Base-by-base conservation (phyloP, 345 rosid genomes). In the Lepidium sativum region DNA sequence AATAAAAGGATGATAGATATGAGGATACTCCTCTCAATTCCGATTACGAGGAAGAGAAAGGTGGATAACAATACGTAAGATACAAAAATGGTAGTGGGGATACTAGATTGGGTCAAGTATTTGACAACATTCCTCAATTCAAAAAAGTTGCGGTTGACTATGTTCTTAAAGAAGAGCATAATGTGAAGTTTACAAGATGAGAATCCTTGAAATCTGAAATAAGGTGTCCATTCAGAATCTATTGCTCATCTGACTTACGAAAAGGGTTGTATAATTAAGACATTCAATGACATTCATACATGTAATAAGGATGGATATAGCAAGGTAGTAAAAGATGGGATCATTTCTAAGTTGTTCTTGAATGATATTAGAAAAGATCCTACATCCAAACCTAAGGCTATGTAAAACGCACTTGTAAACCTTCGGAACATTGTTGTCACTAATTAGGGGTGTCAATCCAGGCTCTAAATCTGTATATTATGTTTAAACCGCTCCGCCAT, bases 231-330 rank as follows among this genome's bases (percentile, higher is more conserved):
- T 55, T 37, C 4, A 37, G 13, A 11, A 17, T 54, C 0, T 54
- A 10, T 6, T 33, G 41, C 1, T 17, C 41, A 0, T 1, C 0
- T 17, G 9, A 17, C 1, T 5, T 3, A 6, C 0, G 2, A 5
- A 0, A 1, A 1, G 6, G 3, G 0, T 5, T 0, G 0, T 54
- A 16, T 6, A 1, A n/a, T 52, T 2, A 31, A 52, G 0, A 15
- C 14, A 0, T 52, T 8, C 14, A 23, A 5, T 32, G 21, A 14
- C 4, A 1, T 4, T 3, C 14, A 33, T 53, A 1, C 58, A 2
- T 32, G 23, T 10, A 16, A 2, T 6, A 32, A 16, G 0, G 14
- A 53, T 0, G 25, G 14, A 0, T 61, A 6, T 11, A 17, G 6
- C 20, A 61, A 34, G 2, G 31, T 45, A 0, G 4, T 47, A 2